Evolutionary conservation across 2,329 filamentous ascomycete species (phyloP).

Genomic region (Sporothrix pseudoabietina): DNA sequence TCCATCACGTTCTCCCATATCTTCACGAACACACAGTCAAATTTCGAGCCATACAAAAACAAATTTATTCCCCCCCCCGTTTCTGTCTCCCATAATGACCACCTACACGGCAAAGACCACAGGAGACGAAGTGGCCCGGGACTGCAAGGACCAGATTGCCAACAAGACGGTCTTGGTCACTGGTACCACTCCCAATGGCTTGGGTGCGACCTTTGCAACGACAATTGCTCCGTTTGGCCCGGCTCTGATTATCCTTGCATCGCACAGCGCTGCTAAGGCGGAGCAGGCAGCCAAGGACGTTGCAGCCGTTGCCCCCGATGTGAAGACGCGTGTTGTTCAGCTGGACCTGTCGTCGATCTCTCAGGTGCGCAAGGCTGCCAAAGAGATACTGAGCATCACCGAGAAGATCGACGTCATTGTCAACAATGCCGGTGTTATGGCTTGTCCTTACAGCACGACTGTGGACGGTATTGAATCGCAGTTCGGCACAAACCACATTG

Average conservation of each 20-base stretch:
- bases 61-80: not conserved
- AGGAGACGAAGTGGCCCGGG: conserved; percentile 24
- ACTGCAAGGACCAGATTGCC: conserved; percentile 25
- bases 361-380: conserved; percentile 44
- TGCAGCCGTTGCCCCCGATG: conserved; percentile 37
- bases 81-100: not conserved
- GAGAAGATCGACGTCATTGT: conserved; percentile 46
- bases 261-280: conserved; percentile 33
- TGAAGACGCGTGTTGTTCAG: conserved; percentile 41
- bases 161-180: conserved; percentile 33
- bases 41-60: not conserved
- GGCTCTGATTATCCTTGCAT: conserved; percentile 34
- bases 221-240: conserved; percentile 33
- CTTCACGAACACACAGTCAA: not conserved
- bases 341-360: conserved; percentile 46
- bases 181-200: conserved; percentile 31
- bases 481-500: conserved; percentile 53
- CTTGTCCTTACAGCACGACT: conserved; percentile 41
- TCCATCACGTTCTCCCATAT: not conserved
- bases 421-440: conserved; percentile 51
- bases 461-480: conserved; percentile 49
- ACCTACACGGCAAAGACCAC: conserved; percentile 25
- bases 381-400: conserved; percentile 41
- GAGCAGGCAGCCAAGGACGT: conserved; percentile 43
- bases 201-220: conserved; percentile 32